phyloP scores from a whole-genome alignment of 2,329 filamentous ascomycete species.

The Ophiocordyceps camponoti-floridani region DNA sequence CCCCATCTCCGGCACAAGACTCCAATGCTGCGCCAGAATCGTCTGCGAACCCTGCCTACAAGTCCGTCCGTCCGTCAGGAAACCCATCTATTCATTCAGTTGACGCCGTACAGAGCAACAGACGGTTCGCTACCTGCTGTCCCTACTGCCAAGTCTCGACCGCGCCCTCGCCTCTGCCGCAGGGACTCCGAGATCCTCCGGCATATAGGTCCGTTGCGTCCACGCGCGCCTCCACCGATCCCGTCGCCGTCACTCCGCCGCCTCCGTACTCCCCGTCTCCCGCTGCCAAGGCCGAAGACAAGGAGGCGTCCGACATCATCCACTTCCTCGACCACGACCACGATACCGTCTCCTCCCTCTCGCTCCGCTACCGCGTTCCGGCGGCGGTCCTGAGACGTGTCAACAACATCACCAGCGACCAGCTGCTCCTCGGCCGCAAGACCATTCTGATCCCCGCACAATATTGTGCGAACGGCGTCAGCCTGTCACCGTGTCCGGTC shows the following conservation, averaged over 20 bases:
- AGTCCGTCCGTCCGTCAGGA: slow-evolving; percentile 19
- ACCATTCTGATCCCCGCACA: slow-evolving; percentile 55
- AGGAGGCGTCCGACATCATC: slow-evolving; percentile 36
- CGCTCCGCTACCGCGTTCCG: slow-evolving; percentile 54
- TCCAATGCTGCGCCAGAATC: slow-evolving; percentile 51
- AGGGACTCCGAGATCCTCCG: slow-evolving; percentile 51
- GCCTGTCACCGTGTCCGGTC: slow-evolving; percentile 51
- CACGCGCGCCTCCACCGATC: slow-evolving; percentile 7
- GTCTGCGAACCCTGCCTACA: slow-evolving; percentile 57
- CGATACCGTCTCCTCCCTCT: slow-evolving; percentile 51
- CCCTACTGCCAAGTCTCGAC: slow-evolving; percentile 64
- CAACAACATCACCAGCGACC: slow-evolving; percentile 56
- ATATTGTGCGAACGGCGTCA: slow-evolving; percentile 48
- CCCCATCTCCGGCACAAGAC: slow-evolving; percentile 23
- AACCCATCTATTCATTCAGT: neutral
- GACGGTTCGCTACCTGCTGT: slow-evolving; percentile 46
- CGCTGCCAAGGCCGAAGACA: slow-evolving; percentile 10
- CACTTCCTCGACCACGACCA: slow-evolving; percentile 57
- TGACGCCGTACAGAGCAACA: slow-evolving; percentile 32
- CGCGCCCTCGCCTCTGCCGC: slow-evolving; percentile 35
- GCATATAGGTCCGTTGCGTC: slow-evolving; percentile 31
- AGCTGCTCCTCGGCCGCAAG: slow-evolving; percentile 49
- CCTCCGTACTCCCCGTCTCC: slow-evolving; percentile 22
- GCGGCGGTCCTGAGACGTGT: slow-evolving; percentile 39
- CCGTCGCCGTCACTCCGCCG: slow-evolving; percentile 14